phyloP scores from a whole-genome alignment of 1,139 yeast genomes.

The Saccharomyces pastorianus region DNA sequence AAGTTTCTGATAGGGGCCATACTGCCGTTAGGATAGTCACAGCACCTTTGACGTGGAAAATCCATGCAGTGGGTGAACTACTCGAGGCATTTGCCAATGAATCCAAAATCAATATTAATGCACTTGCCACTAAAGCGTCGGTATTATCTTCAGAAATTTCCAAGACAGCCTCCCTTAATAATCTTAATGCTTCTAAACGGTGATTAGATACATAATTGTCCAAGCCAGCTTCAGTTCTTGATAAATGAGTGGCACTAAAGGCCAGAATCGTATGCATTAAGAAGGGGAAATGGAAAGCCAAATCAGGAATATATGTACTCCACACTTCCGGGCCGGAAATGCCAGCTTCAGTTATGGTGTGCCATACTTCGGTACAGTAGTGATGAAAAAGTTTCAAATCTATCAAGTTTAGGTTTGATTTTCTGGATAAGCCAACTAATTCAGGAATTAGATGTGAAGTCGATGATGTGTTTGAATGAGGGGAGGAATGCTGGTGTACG shows the following conservation, averaged over 20 bases:
- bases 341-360: constrained; percentile 84
- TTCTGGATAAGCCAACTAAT: constrained; percentile 14
- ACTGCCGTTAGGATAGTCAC: constrained; percentile 92
- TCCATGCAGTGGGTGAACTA: constrained; percentile 91
- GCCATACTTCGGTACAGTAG: constrained; percentile 76
- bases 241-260: constrained; percentile 83
- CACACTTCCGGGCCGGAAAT: constrained; percentile 80
- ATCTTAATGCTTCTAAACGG: constrained; percentile 74
- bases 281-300: constrained; percentile 83
- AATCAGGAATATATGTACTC: constrained; percentile 77
- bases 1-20: constrained; percentile 87
- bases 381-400: constrained; percentile 81
- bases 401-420: constrained; percentile 50
- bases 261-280: constrained; percentile 87
- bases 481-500: neutral
- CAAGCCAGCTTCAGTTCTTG: constrained; percentile 66
- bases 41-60: constrained; percentile 93
- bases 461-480: constrained; percentile 3
- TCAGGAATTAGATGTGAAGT: neutral
- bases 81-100: constrained; percentile 75
- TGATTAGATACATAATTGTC: constrained; percentile 82
- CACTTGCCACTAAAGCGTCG: constrained; percentile 88
- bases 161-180: constrained; percentile 76
- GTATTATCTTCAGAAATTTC: constrained; percentile 77
- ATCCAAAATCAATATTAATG: constrained; percentile 81